Percentiles rank a stretch among this genome's conserved stretches.
Conservation (phyloP, 768 basidiomycete species). For the Agaricus blazei region DNA sequence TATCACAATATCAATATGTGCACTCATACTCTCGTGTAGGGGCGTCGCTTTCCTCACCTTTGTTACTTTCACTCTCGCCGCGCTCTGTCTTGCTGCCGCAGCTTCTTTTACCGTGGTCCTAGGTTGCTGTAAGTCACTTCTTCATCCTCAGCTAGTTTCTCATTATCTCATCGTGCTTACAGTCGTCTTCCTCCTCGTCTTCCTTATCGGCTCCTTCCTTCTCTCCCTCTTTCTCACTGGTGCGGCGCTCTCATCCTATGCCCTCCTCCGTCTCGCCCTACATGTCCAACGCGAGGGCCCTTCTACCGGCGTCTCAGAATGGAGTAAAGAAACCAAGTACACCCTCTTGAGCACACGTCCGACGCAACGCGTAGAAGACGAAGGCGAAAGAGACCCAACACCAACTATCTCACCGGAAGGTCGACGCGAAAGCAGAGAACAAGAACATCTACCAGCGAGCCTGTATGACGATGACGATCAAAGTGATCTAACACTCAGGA, state of each 20-base stretch:
- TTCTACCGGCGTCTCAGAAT: conserved; percentile 3
- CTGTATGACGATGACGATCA: neutral
- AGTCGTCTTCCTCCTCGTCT: neutral
- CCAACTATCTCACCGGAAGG: neutral
- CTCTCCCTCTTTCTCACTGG: conserved; percentile 8
- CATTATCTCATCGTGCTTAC: neutral
- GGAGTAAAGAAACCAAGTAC: neutral
- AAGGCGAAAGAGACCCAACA: neutral
- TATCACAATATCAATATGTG: too few species aligned
- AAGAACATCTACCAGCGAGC: neutral
- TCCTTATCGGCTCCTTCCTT: conserved; percentile 1
- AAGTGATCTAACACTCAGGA: neutral
- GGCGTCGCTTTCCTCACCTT: neutral
- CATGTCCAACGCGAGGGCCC: conserved; percentile 5
- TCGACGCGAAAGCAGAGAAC: neutral
- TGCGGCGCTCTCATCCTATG: neutral
- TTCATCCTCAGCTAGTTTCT: neutral
- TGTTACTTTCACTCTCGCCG: neutral
- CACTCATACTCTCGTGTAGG: neutral
- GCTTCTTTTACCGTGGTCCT: neutral
- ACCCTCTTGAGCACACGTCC: neutral
- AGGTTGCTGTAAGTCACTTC: neutral
- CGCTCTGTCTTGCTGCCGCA: neutral
- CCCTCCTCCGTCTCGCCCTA: conserved; percentile 3
- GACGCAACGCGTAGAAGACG: neutral